These are phyloP conservation scores for Epichloe hybrida DNA, from an alignment of 2,329 filamentous ascomycete genomes.

Conservation along the genomic window DNA sequence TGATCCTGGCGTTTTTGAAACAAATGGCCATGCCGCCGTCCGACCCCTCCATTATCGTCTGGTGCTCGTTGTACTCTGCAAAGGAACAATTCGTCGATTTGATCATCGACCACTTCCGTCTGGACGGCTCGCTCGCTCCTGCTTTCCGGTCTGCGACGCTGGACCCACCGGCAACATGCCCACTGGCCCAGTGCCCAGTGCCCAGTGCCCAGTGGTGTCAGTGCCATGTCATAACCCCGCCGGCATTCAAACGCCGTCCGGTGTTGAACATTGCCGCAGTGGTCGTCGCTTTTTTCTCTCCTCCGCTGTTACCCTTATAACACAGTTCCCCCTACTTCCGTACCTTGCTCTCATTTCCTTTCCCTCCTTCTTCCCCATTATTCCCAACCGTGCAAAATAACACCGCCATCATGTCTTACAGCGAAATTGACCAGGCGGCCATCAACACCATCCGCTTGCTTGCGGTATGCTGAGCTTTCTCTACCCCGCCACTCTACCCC, in stretches of 20 bases:
- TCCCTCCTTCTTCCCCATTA: conserved; percentile 11
- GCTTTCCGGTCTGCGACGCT: background rate
- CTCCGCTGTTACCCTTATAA: conserved; percentile 13
- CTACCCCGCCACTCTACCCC: conserved; percentile 16
- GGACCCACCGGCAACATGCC: conserved; percentile 4
- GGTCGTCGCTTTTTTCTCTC: conserved; percentile 7
- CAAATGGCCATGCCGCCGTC: background rate
- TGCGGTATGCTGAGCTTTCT: conserved; percentile 54
- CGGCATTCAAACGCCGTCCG: conserved; percentile 1
- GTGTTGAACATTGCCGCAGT: background rate
- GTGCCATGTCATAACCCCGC: conserved; percentile 22
- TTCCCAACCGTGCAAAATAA: conserved; percentile 9
- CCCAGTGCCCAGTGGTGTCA: too few relatives aligned
- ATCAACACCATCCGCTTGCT: conserved; percentile 98
- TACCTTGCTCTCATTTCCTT: conserved; percentile 8
- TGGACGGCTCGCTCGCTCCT: background rate
- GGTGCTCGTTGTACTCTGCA: background rate
- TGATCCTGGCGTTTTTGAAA: background rate
- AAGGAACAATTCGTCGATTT: background rate
- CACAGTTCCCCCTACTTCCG: conserved; percentile 15
- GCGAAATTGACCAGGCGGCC: conserved; percentile 74
- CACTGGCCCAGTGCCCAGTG: background rate
- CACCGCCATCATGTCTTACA: conserved; percentile 65
- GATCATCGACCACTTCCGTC: too few relatives aligned
- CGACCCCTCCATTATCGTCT: background rate